These are phyloP conservation scores for Teunomyces stri DNA, from an alignment of 805 yeast genomes.

Conservation along the genomic window DNA sequence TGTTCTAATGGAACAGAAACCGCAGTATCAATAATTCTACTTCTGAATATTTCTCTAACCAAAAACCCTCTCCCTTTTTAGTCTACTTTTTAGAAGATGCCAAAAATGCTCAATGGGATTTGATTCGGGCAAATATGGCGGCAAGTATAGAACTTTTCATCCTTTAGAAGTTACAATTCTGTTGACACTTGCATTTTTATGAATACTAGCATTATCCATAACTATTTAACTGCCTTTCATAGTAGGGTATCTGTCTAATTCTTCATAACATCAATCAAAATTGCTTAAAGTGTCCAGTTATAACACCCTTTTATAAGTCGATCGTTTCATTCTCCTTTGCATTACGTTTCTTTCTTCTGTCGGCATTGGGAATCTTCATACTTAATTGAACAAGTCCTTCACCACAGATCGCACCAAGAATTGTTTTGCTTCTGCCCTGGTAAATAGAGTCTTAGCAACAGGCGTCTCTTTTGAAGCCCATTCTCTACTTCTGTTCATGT, in stretches of 20 bases:
- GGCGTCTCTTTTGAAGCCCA: neutral
- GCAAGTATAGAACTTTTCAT: slow-evolving; percentile 12
- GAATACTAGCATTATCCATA: slow-evolving; percentile 16
- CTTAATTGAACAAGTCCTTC: neutral
- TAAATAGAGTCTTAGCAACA: neutral
- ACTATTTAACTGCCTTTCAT: slow-evolving; percentile 5
- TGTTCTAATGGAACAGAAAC: neutral
- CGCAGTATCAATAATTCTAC: neutral
- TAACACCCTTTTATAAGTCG: neutral
- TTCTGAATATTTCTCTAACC: neutral
- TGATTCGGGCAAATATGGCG: slow-evolving; percentile 10
- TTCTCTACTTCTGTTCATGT: neutral
- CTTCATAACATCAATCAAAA: neutral
- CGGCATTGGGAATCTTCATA: neutral
- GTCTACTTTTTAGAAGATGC: slow-evolving; percentile 6
- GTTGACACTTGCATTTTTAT: slow-evolving; percentile 9
- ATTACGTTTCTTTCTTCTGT: neutral
- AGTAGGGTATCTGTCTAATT: neutral
- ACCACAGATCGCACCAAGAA: neutral
- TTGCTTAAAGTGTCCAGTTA: neutral
- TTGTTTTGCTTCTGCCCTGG: neutral
- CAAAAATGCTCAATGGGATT: slow-evolving; percentile 17
- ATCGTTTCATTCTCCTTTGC: neutral
- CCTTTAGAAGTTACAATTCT: slow-evolving; percentile 11
- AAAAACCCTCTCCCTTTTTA: neutral